Conservation (phyloP, 495 filamentous ascomycete genomes). For the Xeromyces bisporus region DNA sequence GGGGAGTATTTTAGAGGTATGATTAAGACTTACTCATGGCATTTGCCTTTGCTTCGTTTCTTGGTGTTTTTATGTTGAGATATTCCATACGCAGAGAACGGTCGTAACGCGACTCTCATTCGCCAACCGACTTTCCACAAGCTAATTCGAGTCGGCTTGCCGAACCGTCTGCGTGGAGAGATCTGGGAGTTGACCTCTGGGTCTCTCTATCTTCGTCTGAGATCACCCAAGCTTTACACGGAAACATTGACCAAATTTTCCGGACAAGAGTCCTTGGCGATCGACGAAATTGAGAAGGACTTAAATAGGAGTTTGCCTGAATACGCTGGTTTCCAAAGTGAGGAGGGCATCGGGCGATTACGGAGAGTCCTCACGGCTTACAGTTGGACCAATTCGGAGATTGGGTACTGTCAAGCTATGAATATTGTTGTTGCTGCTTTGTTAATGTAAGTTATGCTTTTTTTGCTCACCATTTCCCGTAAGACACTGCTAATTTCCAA, state of each 20-base stretch:
- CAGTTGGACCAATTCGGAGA: slow-evolving; percentile 86
- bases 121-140: slow-evolving; percentile 97
- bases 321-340: slow-evolving; percentile 92
- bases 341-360: slow-evolving; percentile 83
- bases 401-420: slow-evolving; percentile 98
- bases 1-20: slow-evolving; percentile 74
- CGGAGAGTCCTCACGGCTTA: slow-evolving; percentile 86
- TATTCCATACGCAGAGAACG: slow-evolving; percentile 48
- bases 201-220: slow-evolving; percentile 69
- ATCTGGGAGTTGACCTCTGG: slow-evolving; percentile 92
- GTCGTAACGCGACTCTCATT: slow-evolving; percentile 78
- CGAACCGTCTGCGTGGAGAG: slow-evolving; percentile 83
- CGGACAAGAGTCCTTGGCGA: slow-evolving; percentile 75
- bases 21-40: slow-evolving; percentile 2
- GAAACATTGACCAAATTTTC: slow-evolving; percentile 71
- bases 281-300: slow-evolving; percentile 98
- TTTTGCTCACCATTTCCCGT: background rate
- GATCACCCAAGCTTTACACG: slow-evolving; percentile 64
- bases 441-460: slow-evolving; percentile 46
- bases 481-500: background rate
- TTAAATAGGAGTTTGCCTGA: slow-evolving; percentile 90
- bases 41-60: background rate
- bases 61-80: background rate
- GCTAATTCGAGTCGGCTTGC: slow-evolving; percentile 83
- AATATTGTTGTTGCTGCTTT: slow-evolving; percentile 95